Base-by-base conservation (phyloP, 2,329 filamentous ascomycete species). In the Geosmithia flava region DNA sequence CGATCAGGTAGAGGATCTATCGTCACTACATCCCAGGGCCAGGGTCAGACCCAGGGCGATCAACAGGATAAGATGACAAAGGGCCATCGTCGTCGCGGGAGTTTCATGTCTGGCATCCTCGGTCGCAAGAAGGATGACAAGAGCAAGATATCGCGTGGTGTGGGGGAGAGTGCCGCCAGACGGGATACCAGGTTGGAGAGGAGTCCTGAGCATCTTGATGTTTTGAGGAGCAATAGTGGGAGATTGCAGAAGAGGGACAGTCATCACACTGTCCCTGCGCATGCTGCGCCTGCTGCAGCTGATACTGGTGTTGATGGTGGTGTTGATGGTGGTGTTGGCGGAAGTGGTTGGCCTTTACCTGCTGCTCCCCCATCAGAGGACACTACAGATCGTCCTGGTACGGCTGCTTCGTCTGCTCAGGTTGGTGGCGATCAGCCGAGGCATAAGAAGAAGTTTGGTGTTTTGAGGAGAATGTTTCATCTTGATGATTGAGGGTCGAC, bases 391-490 rank as follows among this genome's bases (percentile, higher is more conserved):
- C 10, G 33, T 7, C 33, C 33, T 11, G 33, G 33, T 3, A 37
- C 33, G 10, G 33, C 33, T 5, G 23, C 8, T 4, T 27, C 23
- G 8, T 27, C 23, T n/a, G n/a, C n/a, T 27, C 23, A 27, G 23
- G 23, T 27, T 37, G 33, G 5, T 6, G 33, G 11, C 13, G 33
- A 53, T 52, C 42, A 42, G 54, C 40, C 53, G 54, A n/a, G 16
- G 42, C 19, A 65, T 66, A 78, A 75, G 67, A 87, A 86, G 72
- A 85, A 82, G 63, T 87, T 87, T 62, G 72, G 74, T 42, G 66
- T 70, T 48, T 62, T 87, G 59, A 77, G 83, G 60, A 77, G 71
- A 60, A 82, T 83, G 61, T 84, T 87, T 63, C 62, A 69, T 42
- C 59, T 75, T 49, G 59, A 73, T 51, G 69, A 73, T 52, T 72